Evolutionary conservation across 1,284 basidiomycete species (phyloP), one percentile per base, ranked within the genome.

Genomic region (Melampsora americana): DNA sequence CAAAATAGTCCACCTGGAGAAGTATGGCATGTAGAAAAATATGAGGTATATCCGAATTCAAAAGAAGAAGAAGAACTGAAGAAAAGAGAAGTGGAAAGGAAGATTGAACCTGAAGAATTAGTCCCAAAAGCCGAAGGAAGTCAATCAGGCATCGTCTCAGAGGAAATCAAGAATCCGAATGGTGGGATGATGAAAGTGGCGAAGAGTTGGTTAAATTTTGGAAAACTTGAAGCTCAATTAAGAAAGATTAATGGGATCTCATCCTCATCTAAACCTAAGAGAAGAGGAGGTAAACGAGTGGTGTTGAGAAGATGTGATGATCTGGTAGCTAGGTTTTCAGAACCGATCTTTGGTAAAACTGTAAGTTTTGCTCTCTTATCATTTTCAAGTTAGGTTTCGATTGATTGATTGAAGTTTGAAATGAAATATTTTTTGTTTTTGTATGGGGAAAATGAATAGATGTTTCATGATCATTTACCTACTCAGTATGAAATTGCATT

Each of bases 281-380:
- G 78, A 50, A 77, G 77, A 1, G 79, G 84, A 66, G 85, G 84
- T 2, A 81, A 84, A 48, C 79, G 85, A 20, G 84, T 85, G 30
- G 82, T 85, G 26, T 79, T 86, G 28, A 80, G 85, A 2, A 81
- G 82, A 61, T 84, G 85, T 75, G 83, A 85, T 62, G 83, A 85
- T 23, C 84, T 86, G 5, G 82, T 83, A 77, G 84, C 84, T 77
- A 78, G 85, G 4, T 86, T 86, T 79, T 81, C 83, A 26, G 85
- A 86, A 77, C 84, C 85, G 74, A 78, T 85, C 79, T 85, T 81
- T 64, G 69, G 69, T 26, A 71, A 64, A 71, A 62, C 59, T 14
- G 69, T 71, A 26, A 23, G 67, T 32, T 9, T 50, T 69, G 59
- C 23, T 60, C 14, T 56, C 2, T 30, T 60, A 30, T 59, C 7